Base-by-base conservation (phyloP, 2,329 filamentous ascomycete genomes). In the Tolypocladium guangdongense region DNA sequence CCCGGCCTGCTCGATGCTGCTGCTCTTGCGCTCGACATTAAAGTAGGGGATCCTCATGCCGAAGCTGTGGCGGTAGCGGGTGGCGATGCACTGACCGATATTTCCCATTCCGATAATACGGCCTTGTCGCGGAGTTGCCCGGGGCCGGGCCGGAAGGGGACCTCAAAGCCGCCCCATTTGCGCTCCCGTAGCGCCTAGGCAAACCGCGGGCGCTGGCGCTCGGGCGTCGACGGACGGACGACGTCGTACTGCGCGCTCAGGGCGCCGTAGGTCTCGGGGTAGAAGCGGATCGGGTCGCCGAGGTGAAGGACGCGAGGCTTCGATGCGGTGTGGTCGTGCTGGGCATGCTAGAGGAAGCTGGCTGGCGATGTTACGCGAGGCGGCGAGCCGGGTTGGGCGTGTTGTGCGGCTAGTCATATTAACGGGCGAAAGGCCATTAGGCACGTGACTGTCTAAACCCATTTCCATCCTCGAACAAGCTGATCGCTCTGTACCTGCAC, bases 101-200 rank as follows among this genome's bases (percentile, higher is more conserved):
- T 84, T 82, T 3, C 86, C 86, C 2, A 90, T 74, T 0, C 87
- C 87, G 30, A 90, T 77, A 30, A 90, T 75, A 0, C 85, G 0
- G 71, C 71, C 52, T 81, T 78, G 14, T 75, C 74, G 20, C 80
- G 77, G 1, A 84, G 83, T 65, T 87, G 32, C 83, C 83, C 0
- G 80, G 82, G 52, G 78, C 75, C 75, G 0, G 83, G 83, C 0
- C 83, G 74, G 60, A 82, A 79, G 57, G 78, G 71, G 54, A 77
- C 79, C 18, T 69, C 30, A 56, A 83, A 82, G 53, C 78, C 67
- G 4, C 80, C 80, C 78, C 78, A 83, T 63, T 72, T 69, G 30
- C 66, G 65, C 58, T 80, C 76, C 50, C 67, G 66, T 52, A 83
- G 68, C 0, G 75, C 79, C 24, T 68, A 66, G 45, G 72, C 67